These are phyloP conservation scores for Clavaria fumosa DNA, from an alignment of 768 basidiomycete species.

Conservation along the genomic window DNA sequence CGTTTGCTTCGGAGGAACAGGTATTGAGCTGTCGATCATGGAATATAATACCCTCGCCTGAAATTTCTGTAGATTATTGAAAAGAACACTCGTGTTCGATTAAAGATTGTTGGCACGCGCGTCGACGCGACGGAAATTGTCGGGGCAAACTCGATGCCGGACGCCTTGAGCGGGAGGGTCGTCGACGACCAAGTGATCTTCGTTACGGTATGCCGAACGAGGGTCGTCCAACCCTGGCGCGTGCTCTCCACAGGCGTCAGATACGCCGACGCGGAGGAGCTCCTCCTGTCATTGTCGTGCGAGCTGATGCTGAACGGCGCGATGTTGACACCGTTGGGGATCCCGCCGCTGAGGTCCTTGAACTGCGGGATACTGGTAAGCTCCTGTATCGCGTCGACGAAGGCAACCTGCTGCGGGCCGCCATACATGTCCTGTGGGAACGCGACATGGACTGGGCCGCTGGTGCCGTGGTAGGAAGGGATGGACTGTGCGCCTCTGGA, in stretches of 20 bases:
- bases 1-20: conserved; percentile 84
- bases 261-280: conserved; percentile 39
- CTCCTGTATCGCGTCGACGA: conserved; percentile 30
- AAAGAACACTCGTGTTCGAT: conserved; percentile 79
- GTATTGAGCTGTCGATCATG: conserved; percentile 30
- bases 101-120: conserved; percentile 97
- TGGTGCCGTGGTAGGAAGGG: neutral
- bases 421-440: conserved; percentile 32
- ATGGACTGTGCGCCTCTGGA: neutral
- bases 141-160: too few relatives aligned
- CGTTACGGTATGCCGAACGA: conserved; percentile 27
- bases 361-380: conserved; percentile 33
- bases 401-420: conserved; percentile 36
- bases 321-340: conserved; percentile 39
- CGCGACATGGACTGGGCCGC: neutral
- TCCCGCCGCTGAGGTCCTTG: conserved; percentile 39
- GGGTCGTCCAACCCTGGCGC: conserved; percentile 34
- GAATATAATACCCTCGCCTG: conserved; percentile 3
- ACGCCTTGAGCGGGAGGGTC: too few relatives aligned
- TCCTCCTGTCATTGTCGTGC: conserved; percentile 34
- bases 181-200: too few relatives aligned
- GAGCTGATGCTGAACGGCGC: conserved; percentile 36
- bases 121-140: conserved; percentile 98
- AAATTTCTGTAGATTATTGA: conserved; percentile 62
- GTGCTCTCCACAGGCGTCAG: conserved; percentile 33